Percentiles rank a stretch among this genome's conserved stretches.
These are phyloP conservation scores for Botryosphaeria dothidea DNA, from an alignment of 2,329 filamentous ascomycete species.

Conservation along the genomic window DNA sequence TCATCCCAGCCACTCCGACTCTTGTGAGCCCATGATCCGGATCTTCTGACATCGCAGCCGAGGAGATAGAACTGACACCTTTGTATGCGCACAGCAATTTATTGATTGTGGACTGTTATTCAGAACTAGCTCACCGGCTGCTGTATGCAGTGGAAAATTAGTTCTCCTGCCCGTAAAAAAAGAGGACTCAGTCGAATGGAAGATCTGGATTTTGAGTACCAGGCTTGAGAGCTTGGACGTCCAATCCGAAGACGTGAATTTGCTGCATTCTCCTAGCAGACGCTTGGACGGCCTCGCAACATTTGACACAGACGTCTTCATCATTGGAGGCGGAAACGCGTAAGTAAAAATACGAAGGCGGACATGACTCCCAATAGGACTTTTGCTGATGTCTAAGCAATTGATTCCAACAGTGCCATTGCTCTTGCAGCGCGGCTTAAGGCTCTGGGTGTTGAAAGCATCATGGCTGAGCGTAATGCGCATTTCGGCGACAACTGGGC, in stretches of 20 bases:
- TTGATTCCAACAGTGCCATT: slow-evolving; percentile 22
- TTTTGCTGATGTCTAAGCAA: background rate
- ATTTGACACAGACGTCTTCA: slow-evolving; percentile 20
- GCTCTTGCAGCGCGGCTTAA: slow-evolving; percentile 42
- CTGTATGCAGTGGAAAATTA: background rate
- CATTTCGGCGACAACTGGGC: slow-evolving; percentile 44
- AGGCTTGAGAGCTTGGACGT: slow-evolving; percentile 10
- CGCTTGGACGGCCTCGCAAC: background rate
- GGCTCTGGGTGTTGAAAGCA: slow-evolving; percentile 36
- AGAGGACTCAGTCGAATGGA: background rate
- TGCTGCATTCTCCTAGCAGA: slow-evolving; percentile 6
- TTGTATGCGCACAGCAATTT: background rate
- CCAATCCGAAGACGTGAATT: slow-evolving; percentile 7
- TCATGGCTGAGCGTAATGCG: slow-evolving; percentile 40
- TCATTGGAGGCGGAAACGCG: slow-evolving; percentile 21
- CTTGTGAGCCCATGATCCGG: background rate
- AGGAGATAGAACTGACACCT: background rate
- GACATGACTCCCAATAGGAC: background rate
- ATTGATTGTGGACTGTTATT: background rate
- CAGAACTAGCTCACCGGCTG: background rate
- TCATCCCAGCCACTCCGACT: background rate
- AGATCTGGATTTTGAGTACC: slow-evolving; percentile 20
- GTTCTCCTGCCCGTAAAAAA: background rate
- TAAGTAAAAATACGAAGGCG: background rate
- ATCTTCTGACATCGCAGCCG: background rate